Evolutionary conservation across 805 yeast species (phyloP).

Genomic region (Myxozyma monticola): DNA sequence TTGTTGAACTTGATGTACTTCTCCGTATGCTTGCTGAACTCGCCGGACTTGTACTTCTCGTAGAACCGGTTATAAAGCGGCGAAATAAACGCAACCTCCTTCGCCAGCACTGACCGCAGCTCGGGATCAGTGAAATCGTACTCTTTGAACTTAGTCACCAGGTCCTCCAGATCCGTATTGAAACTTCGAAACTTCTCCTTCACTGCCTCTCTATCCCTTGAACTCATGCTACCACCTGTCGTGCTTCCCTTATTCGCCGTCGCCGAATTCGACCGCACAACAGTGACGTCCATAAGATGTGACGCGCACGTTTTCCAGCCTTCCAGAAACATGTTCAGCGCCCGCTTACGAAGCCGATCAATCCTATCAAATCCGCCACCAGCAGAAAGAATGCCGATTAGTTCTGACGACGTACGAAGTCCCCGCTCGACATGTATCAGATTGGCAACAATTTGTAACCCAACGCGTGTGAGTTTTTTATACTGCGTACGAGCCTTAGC

Average conservation of each 20-base stretch:
- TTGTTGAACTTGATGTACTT: conserved; percentile 62
- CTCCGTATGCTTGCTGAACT: conserved; percentile 65
- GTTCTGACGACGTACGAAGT: conserved; percentile 38
- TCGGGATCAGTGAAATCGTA: conserved; percentile 66
- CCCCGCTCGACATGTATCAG: conserved; percentile 70
- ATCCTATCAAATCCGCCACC: conserved; percentile 59
- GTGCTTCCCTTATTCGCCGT: conserved; percentile 5
- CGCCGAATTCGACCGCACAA: conserved; percentile 43
- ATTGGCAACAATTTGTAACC: conserved; percentile 70
- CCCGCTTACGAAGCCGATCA: conserved; percentile 69
- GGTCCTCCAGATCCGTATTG: conserved; percentile 78
- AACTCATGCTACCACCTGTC: conserved; percentile 47
- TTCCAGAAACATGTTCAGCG: conserved; percentile 65
- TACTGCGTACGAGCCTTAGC: conserved; percentile 49
- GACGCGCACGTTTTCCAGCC: conserved; percentile 79
- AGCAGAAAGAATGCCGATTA: conserved; percentile 56
- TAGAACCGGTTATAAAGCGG: conserved; percentile 86
- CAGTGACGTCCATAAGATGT: conserved; percentile 75
- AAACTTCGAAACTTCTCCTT: conserved; percentile 84
- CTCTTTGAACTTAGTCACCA: conserved; percentile 63
- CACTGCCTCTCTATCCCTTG: conserved; percentile 76
- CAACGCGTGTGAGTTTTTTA: conserved; percentile 47
- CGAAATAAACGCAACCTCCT: conserved; percentile 71
- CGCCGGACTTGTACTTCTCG: conserved; percentile 70
- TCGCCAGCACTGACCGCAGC: conserved; percentile 61